phyloP scores from a whole-genome alignment of 2,329 filamentous ascomycete genomes.

The Colletotrichum limetticola region DNA sequence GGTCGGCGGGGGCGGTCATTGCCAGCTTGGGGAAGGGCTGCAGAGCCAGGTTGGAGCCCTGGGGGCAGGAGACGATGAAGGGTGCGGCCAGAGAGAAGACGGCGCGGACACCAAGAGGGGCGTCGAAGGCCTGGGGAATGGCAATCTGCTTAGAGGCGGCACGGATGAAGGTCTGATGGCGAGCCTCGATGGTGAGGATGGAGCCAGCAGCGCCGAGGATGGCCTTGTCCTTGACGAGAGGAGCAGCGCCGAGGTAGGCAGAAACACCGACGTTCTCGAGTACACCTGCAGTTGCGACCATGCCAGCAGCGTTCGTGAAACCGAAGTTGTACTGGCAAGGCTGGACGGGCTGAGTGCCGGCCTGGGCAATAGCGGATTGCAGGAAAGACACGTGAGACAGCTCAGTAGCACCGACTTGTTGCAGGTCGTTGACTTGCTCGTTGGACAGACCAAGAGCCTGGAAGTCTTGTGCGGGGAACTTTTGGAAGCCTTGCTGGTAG shows the following conservation, averaged over 20 bases:
- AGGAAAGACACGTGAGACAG: slow-evolving; percentile 67
- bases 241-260: slow-evolving; percentile 78
- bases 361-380: slow-evolving; percentile 68
- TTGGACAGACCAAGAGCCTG: slow-evolving; percentile 67
- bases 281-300: slow-evolving; percentile 76
- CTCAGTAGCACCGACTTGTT: slow-evolving; percentile 40
- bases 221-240: slow-evolving; percentile 67
- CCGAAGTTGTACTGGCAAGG: slow-evolving; percentile 79
- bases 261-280: slow-evolving; percentile 80
- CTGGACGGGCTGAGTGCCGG: slow-evolving; percentile 72
- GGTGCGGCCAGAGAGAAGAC: slow-evolving; percentile 79
- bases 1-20: slow-evolving; percentile 58
- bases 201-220: slow-evolving; percentile 75
- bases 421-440: slow-evolving; percentile 59
- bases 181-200: slow-evolving; percentile 78
- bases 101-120: slow-evolving; percentile 72
- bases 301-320: slow-evolving; percentile 71
- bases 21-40: slow-evolving; percentile 69
- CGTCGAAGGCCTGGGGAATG: slow-evolving; percentile 77
- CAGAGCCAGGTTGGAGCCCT: slow-evolving; percentile 71
- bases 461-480: slow-evolving; percentile 75
- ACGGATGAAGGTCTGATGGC: slow-evolving; percentile 80
- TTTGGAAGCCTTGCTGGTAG: slow-evolving; percentile 76
- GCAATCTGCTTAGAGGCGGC: slow-evolving; percentile 66
- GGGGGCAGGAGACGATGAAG: slow-evolving; percentile 78